Evolutionary conservation across 176 grass and related monocot genomes (phyloP), one percentile per base, ranked within the genome.

Genomic region (Typha latifolia): DNA sequence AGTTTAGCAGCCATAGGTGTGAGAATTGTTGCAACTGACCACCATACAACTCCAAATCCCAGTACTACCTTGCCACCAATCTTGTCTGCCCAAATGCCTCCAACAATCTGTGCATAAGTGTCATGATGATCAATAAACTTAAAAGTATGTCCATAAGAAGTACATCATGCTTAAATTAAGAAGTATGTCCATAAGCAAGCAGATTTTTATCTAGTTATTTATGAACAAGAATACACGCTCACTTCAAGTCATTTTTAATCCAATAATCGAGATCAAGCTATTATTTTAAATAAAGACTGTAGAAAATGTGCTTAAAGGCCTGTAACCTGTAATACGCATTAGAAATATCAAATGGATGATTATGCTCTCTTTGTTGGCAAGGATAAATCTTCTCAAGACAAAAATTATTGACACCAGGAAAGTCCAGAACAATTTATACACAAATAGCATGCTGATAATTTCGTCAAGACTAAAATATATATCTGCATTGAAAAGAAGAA

Each of bases 11-110:
- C 93, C 62, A 97, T 2, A 64, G 93, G 93, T 62, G 93, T 97
- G 57, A 97, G 75, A 69, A 97, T 49, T 29, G 93, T 97, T 21
- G 93, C 88, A 63, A 97, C 69, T 55, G 93, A 97, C 93, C 93
- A 97, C 93, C 93, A 97, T 62, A 97, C 63, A 55, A 97, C 93
- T 62, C 93, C 93, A 70, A 92, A 97, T 27, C 85, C 88, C 32
- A 97, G 78, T 13, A 97, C 93, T 14, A 84, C 13, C 78, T 97
- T 97, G 72, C 93, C 93, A 14, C 93, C 93, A 64, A 92, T 88
- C 47, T 76, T 86, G 62, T 97, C 94, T 11, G 89, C 86, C 85
- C 94, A 97, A 67, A 97, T 97, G 74, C 94, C 94, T 76, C 94
- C 94, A 70, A 81, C 61, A 73, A 97, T 97, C 89, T 97, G 92